phyloP scores from a whole-genome alignment of 2,329 filamentous ascomycete species.

The Neonectria faginata region DNA sequence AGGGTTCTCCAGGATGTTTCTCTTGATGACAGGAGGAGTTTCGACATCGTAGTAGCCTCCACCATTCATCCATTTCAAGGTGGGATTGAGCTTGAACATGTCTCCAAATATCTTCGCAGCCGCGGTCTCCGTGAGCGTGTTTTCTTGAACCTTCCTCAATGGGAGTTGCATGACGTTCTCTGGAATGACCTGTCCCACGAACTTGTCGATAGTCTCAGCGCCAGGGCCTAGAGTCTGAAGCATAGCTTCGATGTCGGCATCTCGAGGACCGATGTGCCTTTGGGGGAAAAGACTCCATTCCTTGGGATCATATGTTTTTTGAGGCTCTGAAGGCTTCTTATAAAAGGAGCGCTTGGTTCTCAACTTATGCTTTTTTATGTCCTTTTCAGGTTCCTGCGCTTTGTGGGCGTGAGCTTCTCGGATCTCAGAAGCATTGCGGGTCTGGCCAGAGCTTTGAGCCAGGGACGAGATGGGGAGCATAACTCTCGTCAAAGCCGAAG shows the following conservation, averaged over 20 bases:
- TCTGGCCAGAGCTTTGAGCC: not conserved
- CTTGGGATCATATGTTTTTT: slow-evolving; percentile 27
- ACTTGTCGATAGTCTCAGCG: slow-evolving; percentile 79
- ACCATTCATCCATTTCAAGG: slow-evolving; percentile 79
- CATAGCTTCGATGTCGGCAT: slow-evolving; percentile 79
- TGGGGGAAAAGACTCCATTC: slow-evolving; percentile 70
- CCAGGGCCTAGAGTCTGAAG: slow-evolving; percentile 82
- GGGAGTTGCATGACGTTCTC: slow-evolving; percentile 71
- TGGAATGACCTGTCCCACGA: slow-evolving; percentile 87
- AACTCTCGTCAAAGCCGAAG: slow-evolving; percentile 28
- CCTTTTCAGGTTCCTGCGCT: not conserved
- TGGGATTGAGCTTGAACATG: slow-evolving; percentile 52
- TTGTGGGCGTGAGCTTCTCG: not conserved
- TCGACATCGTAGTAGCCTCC: slow-evolving; percentile 90
- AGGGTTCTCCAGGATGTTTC: slow-evolving; percentile 92
- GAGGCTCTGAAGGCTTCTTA: not conserved
- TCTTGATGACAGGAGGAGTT: slow-evolving; percentile 89
- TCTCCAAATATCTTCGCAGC: slow-evolving; percentile 50
- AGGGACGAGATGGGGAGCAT: not conserved
- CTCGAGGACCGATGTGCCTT: slow-evolving; percentile 86
- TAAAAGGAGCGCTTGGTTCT: not conserved
- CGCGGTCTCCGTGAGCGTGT: slow-evolving; percentile 62
- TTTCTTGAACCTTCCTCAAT: slow-evolving; percentile 54
- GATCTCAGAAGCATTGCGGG: slow-evolving; percentile 29
- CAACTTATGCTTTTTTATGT: not conserved